Percentiles rank a stretch among this genome's conserved stretches.
Evolutionary conservation across 2,329 filamentous ascomycete genomes (phyloP).

Genomic region (Calonectria leucothoes): DNA sequence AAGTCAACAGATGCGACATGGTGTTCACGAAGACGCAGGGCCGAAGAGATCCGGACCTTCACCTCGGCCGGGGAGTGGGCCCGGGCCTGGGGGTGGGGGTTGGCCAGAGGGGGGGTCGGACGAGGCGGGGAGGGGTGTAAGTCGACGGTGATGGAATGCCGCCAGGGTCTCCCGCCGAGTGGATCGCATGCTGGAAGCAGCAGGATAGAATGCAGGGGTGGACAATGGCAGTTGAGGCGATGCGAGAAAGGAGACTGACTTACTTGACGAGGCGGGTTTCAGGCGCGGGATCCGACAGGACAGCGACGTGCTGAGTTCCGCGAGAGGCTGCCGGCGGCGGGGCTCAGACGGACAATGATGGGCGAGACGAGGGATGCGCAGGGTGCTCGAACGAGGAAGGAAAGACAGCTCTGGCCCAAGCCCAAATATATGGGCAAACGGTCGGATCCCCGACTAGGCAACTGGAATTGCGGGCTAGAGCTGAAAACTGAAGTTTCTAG

Average conservation of each 20-base stretch:
- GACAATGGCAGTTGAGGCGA: conserved; percentile 22
- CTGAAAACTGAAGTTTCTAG: not conserved
- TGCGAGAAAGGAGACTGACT: conserved; percentile 31
- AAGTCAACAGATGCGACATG: conserved; percentile 21
- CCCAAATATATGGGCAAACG: not conserved
- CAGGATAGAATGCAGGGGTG: conserved; percentile 25
- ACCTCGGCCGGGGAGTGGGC: conserved; percentile 37
- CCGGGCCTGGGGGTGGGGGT: conserved; percentile 34
- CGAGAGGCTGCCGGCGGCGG: not conserved
- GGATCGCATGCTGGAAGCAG: conserved; percentile 28
- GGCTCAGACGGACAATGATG: conserved; percentile 28
- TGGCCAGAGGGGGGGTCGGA: conserved; percentile 18
- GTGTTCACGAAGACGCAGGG: conserved; percentile 28
- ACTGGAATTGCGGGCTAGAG: conserved; percentile 15
- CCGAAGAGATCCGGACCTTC: conserved; percentile 42
- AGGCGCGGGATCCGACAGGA: conserved; percentile 30
- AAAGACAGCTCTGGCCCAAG: conserved; percentile 8
- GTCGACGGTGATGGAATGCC: conserved; percentile 36
- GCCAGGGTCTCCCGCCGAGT: conserved; percentile 33
- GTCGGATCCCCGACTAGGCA: conserved; percentile 9
- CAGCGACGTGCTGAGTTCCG: conserved; percentile 24
- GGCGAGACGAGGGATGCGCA: not conserved
- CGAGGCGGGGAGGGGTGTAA: conserved; percentile 29
- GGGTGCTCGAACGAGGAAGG: not conserved
- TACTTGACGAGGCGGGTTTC: conserved; percentile 29